phyloP scores from a whole-genome alignment of 305 asterid genomes.

The Lippia alba region DNA sequence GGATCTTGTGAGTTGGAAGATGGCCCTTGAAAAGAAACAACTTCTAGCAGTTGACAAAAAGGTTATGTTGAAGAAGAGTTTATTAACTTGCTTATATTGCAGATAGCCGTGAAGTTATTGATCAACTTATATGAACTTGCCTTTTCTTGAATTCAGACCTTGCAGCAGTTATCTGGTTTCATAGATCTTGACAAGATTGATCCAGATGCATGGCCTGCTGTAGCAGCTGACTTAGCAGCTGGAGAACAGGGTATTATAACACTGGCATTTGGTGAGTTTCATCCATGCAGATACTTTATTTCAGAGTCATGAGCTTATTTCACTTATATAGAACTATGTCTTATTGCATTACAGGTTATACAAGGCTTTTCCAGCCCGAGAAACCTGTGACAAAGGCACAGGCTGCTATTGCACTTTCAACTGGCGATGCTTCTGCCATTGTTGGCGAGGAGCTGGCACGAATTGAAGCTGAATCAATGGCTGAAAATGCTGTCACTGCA shows the following conservation, averaged over 20 bases:
- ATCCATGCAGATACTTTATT: slow-evolving; percentile 10
- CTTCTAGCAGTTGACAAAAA: slow-evolving; percentile 77
- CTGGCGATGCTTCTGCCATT: slow-evolving; percentile 81
- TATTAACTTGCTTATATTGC: slow-evolving; percentile 25
- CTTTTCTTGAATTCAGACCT: slow-evolving; percentile 49
- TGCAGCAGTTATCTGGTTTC: slow-evolving; percentile 89
- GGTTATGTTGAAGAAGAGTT: slow-evolving; percentile 50
- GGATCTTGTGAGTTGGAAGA: slow-evolving; percentile 97
- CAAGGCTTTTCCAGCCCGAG: slow-evolving; percentile 94
- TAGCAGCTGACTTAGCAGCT: slow-evolving; percentile 81
- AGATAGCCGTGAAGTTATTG: slow-evolving; percentile 23
- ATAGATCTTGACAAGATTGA: slow-evolving; percentile 88
- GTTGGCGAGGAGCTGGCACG: slow-evolving; percentile 94
- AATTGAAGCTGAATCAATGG: slow-evolving; percentile 94
- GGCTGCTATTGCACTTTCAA: slow-evolving; percentile 90
- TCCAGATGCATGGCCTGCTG: slow-evolving; percentile 98
- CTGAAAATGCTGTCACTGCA: slow-evolving; percentile 92
- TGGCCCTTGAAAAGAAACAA: slow-evolving; percentile 91
- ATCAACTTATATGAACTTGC: slow-evolving; percentile 20
- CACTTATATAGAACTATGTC: slow-evolving; percentile 11
- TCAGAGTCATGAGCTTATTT: slow-evolving; percentile 25
- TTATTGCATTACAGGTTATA: slow-evolving; percentile 66
- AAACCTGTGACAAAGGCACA: slow-evolving; percentile 98
- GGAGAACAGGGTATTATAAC: slow-evolving; percentile 89
- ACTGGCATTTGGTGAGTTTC: slow-evolving; percentile 84